Conservation (phyloP, 163 green algal genomes). For the Chlorella variabilis region DNA sequence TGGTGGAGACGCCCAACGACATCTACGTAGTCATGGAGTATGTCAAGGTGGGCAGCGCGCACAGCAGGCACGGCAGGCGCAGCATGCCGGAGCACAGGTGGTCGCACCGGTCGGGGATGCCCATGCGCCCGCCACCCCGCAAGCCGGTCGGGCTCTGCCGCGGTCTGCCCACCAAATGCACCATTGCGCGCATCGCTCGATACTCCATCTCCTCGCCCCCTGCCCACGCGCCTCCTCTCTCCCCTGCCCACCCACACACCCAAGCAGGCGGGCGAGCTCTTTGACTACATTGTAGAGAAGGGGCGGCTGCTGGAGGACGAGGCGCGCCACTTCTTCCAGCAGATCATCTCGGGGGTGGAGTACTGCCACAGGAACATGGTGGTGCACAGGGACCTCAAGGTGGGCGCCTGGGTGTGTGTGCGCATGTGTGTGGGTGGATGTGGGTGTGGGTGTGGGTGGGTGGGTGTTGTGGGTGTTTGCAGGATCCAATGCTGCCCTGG, state of each 20-base stretch:
- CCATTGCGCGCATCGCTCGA: too few relatives aligned
- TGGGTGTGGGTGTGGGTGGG: too few relatives aligned
- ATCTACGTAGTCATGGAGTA: constrained; percentile 99
- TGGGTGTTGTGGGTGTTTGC: too few relatives aligned
- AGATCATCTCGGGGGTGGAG: constrained; percentile 96
- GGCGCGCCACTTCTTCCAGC: constrained; percentile 98
- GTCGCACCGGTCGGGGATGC: too few relatives aligned
- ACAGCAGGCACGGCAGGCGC: not conserved
- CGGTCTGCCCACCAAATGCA: too few relatives aligned
- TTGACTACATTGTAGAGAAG: constrained; percentile 99
- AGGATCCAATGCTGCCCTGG: too few relatives aligned
- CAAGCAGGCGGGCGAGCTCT: constrained; percentile 94
- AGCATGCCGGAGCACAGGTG: too few relatives aligned
- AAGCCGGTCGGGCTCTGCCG: too few relatives aligned
- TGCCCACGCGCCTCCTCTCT: too few relatives aligned
- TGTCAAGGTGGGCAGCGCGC: constrained; percentile 76
- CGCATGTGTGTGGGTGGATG: not conserved
- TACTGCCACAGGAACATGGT: constrained; percentile 99
- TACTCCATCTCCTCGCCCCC: too few relatives aligned
- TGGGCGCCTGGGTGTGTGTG: not conserved
- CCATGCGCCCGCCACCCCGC: too few relatives aligned
- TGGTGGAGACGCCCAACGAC: constrained; percentile 96
- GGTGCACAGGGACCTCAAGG: constrained; percentile 74
- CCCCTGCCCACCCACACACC: too few relatives aligned
- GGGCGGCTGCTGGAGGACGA: constrained; percentile 96